Evolutionary conservation across 192 early-diverging fungal genomes (phyloP).

Genomic region (Backusella mclennaniae): DNA sequence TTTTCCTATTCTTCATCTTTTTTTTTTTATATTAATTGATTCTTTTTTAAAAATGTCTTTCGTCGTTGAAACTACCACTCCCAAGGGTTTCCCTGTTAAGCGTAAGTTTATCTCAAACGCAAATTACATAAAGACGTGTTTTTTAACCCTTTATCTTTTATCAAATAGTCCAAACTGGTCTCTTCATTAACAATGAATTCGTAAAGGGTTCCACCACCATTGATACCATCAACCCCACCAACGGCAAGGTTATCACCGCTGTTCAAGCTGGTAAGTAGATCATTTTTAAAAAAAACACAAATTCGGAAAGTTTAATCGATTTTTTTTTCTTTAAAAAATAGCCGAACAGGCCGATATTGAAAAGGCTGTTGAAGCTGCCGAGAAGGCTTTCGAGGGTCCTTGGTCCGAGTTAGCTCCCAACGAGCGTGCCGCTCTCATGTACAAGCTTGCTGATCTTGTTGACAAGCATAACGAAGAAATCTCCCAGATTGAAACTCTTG

Average conservation of each 20-base stretch:
- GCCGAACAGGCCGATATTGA: constrained; percentile 62
- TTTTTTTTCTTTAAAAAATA: constrained; percentile 40
- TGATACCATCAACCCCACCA: constrained; percentile 68
- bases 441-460: constrained; percentile 57
- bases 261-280: constrained; percentile 43
- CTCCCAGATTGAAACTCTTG: constrained; percentile 63
- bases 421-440: constrained; percentile 53
- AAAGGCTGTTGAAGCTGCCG: constrained; percentile 66
- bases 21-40: neutral
- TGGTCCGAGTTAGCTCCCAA: constrained; percentile 53
- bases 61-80: neutral
- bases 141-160: neutral
- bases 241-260: constrained; percentile 52
- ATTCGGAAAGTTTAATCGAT: neutral
- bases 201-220: constrained; percentile 53
- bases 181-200: constrained; percentile 76
- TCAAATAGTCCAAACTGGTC: constrained; percentile 49
- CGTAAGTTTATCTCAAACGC: neutral
- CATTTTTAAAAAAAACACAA: neutral
- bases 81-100: neutral
- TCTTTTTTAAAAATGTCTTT: neutral
- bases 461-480: constrained; percentile 48
- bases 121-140: neutral
- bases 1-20: neutral
- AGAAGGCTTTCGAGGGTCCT: constrained; percentile 41